Evolutionary conservation across 2,329 filamentous ascomycete genomes (phyloP).

Genomic region (Ilyonectria sp.): DNA sequence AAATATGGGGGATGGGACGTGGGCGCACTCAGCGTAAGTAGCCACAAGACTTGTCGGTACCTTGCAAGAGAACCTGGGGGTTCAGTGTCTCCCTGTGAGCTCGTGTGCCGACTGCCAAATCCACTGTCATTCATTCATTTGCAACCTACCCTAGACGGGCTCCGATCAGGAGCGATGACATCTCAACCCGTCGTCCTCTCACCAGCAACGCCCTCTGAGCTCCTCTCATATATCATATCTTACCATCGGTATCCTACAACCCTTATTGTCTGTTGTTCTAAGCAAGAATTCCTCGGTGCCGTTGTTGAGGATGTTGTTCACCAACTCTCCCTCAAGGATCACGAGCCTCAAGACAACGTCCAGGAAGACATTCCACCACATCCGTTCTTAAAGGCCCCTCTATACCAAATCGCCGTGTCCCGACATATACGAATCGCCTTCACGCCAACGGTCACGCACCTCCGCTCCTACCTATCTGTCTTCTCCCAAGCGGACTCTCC

Average conservation of each 20-base stretch:
- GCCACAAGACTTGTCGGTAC: not conserved
- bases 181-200: constrained; percentile 62
- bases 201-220: constrained; percentile 69
- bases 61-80: not conserved
- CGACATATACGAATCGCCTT: constrained; percentile 80
- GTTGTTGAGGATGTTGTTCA: constrained; percentile 65
- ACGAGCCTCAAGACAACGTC: constrained; percentile 8
- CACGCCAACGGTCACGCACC: constrained; percentile 80
- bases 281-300: constrained; percentile 74
- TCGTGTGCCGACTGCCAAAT: not conserved
- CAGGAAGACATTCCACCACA: constrained; percentile 17
- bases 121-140: not conserved
- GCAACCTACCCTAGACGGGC: constrained; percentile 35
- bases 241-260: constrained; percentile 72
- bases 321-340: constrained; percentile 34
- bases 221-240: constrained; percentile 76
- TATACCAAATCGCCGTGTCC: constrained; percentile 79
- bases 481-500: constrained; percentile 59
- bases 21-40: not conserved
- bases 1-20: not conserved
- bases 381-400: constrained; percentile 71
- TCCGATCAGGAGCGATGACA: constrained; percentile 30
- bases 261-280: constrained; percentile 79
- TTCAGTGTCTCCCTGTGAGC: not conserved
- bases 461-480: constrained; percentile 82